Conservation (phyloP, 306 rosid species). For the Quercus suber region DNA sequence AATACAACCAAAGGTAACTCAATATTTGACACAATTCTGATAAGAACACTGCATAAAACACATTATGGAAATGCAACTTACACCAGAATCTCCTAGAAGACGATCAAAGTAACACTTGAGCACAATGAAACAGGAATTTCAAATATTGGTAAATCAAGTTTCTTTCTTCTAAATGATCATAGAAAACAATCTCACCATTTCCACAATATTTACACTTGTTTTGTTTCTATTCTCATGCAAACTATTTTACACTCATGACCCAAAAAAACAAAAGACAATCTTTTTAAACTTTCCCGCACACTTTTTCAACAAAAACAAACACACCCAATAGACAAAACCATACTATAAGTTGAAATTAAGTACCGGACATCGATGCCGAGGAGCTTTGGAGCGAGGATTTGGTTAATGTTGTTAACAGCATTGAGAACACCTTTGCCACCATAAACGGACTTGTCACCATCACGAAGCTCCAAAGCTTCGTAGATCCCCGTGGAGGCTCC, state of each 20-base stretch:
- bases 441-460: slow-evolving; percentile 70
- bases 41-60: too few relatives aligned
- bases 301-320: slow-evolving; percentile 3
- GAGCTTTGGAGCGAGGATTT: slow-evolving; percentile 77
- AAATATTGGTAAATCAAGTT: neutral
- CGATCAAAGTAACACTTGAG: neutral
- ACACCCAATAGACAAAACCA: neutral
- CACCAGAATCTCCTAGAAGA: neutral
- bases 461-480: slow-evolving; percentile 97
- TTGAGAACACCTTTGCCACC: slow-evolving; percentile 94
- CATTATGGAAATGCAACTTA: neutral
- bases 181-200: too few relatives aligned
- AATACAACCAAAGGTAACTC: neutral
- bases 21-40: neutral
- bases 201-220: too few relatives aligned
- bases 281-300: too few relatives aligned
- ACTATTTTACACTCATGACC: too few relatives aligned
- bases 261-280: too few relatives aligned
- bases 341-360: neutral
- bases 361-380: slow-evolving; percentile 87
- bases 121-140: neutral
- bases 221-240: too few relatives aligned
- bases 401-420: slow-evolving; percentile 80
- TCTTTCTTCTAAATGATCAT: too few relatives aligned
- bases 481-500: slow-evolving; percentile 98